phyloP scores from a whole-genome alignment of 768 basidiomycete genomes.

The Trametes cubensis region DNA sequence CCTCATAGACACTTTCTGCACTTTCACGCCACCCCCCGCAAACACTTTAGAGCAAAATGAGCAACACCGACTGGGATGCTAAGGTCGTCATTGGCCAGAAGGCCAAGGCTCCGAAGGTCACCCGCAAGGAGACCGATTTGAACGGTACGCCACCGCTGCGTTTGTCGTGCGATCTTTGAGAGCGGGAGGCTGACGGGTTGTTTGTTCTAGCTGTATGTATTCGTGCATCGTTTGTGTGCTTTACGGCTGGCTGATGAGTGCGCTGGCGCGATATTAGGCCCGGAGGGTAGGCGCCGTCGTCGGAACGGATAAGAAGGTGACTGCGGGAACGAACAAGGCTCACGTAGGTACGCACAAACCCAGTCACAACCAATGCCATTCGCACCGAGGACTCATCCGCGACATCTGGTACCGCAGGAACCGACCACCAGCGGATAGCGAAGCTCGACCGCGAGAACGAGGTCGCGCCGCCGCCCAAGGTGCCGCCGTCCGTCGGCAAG shows the following conservation, averaged over 20 bases:
- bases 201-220: slow-evolving; percentile 54
- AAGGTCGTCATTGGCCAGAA: slow-evolving; percentile 76
- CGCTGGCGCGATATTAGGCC: slow-evolving; percentile 49
- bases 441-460: slow-evolving; percentile 96
- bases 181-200: background rate
- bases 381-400: background rate
- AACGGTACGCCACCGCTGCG: slow-evolving; percentile 44
- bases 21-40: background rate
- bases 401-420: slow-evolving; percentile 49
- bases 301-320: slow-evolving; percentile 79
- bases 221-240: background rate
- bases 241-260: slow-evolving; percentile 11
- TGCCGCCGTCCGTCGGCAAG: slow-evolving; percentile 71
- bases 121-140: slow-evolving; percentile 60
- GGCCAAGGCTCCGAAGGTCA: slow-evolving; percentile 62
- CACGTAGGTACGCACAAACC: slow-evolving; percentile 56
- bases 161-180: background rate
- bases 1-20: slow-evolving; percentile 1
- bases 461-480: slow-evolving; percentile 87
- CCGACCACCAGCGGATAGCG: slow-evolving; percentile 91
- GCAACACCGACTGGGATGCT: slow-evolving; percentile 64
- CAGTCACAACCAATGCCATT: background rate
- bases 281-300: slow-evolving; percentile 76
- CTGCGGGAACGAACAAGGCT: slow-evolving; percentile 73
- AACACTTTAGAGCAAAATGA: slow-evolving; percentile 28